A percentile compares a stretch with the other conserved stretches of the same genome.
phyloP scores from a whole-genome alignment of 805 yeast species.

The Yueomyces sinensis region DNA sequence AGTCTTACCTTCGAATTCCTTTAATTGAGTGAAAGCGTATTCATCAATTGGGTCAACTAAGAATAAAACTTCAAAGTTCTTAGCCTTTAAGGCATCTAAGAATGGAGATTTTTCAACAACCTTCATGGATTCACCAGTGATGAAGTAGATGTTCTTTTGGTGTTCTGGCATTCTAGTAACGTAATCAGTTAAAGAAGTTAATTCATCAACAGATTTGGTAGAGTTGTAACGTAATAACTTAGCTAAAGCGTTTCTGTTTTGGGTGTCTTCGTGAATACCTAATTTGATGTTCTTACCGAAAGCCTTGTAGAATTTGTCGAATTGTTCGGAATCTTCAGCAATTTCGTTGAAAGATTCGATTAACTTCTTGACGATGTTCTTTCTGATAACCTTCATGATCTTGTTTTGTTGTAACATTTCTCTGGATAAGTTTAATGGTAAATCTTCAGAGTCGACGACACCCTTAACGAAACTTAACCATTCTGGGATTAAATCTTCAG shows the following conservation, averaged over 20 bases:
- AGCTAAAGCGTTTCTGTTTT: slow-evolving; percentile 91
- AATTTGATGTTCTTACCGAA: slow-evolving; percentile 97
- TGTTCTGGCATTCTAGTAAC: slow-evolving; percentile 99
- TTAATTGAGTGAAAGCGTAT: slow-evolving; percentile 97
- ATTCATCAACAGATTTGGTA: slow-evolving; percentile 88
- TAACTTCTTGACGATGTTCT: slow-evolving; percentile 96
- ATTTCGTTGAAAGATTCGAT: slow-evolving; percentile 98
- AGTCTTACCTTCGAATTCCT: slow-evolving; percentile 99
- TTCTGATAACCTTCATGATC: slow-evolving; percentile 97
- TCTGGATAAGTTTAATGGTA: slow-evolving; percentile 99
- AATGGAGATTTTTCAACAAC: slow-evolving; percentile 98
- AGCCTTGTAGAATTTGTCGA: slow-evolving; percentile 95
- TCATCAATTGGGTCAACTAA: slow-evolving; percentile 99
- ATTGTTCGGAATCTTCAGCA: slow-evolving; percentile 97
- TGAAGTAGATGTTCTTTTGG: slow-evolving; percentile 98
- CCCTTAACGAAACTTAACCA: slow-evolving; percentile 97
- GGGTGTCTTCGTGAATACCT: slow-evolving; percentile 98
- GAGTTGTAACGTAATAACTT: slow-evolving; percentile 95
- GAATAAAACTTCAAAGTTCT: slow-evolving; percentile 96
- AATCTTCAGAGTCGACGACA: slow-evolving; percentile 99
- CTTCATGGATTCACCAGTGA: slow-evolving; percentile 97
- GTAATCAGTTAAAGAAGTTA: slow-evolving; percentile 90
- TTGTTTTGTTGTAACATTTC: slow-evolving; percentile 99
- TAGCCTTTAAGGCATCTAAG: slow-evolving; percentile 96
- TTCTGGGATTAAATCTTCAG: slow-evolving; percentile 98